Base-by-base conservation (phyloP, 257 asterid species). In the Eustoma russellianum region DNA sequence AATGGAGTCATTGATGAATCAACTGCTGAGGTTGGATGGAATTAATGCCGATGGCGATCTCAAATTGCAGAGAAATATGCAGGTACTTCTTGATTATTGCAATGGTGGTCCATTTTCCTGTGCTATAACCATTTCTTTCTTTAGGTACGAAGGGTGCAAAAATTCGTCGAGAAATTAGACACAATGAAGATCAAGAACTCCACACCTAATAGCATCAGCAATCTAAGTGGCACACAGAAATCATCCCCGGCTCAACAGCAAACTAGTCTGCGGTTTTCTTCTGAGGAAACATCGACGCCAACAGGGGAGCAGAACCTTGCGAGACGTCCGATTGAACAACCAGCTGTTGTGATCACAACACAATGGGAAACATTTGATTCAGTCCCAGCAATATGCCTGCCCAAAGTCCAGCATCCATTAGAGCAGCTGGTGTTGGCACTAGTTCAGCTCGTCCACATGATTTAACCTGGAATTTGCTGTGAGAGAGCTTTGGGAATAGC, bases 331-430 rank as follows among this genome's bases (percentile, higher is more conserved):
- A 0, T 46, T 52, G 4, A 77, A 70, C 63, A 59, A 38, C 7
- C 57, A 6, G 69, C 64, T 57, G 92, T 81, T 43, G 94, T 90
- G 15, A 79, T 90, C 43, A 90, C 97, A 0, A 90, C 96, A 6
- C 85, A 86, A 52, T 90, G 97, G 97, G 97, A 86, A 67, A 90
- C 88, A 1, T 90, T 90, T 50, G 97, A 90, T 46, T 71, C 94
- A 13, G 47, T 74, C 5, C 78, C 86, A 12, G 64, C 68, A 17
- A 62, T 65, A 14, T 52, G 33, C 53, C 44, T 6, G 71, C 49
- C 47, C 40, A 17, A 44, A 54, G 52, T 54, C 33, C 62, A 9
- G 33, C 55, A 28, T 59, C 65, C 5, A 48, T 48, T 17, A 55
- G 79, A 12, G 43, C 73, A 19, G 59, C 56, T 17, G 45, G 68